Evolutionary conservation across 192 early-diverging fungal genomes (phyloP).

Genomic region (Oehlia diaphana): DNA sequence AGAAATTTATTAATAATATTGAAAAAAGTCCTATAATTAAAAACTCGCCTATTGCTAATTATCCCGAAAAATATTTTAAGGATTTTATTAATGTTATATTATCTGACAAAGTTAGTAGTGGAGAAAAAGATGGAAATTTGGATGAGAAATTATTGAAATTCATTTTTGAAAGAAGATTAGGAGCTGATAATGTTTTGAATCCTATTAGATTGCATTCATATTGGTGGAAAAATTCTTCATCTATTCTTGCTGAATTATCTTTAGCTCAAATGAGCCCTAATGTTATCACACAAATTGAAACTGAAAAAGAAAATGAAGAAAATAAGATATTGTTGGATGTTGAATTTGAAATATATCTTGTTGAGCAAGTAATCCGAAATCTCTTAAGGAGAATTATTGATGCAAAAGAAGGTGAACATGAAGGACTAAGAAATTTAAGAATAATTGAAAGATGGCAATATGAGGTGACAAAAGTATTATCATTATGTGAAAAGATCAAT

Average conservation of each 20-base stretch:
- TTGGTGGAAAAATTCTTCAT: conserved; percentile 27
- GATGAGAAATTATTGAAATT: conserved; percentile 13
- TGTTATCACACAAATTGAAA: neutral
- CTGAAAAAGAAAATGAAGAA: neutral
- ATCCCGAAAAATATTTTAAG: conserved; percentile 21
- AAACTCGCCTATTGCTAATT: neutral
- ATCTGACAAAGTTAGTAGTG: neutral
- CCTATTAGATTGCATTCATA: conserved; percentile 18
- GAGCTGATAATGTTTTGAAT: conserved; percentile 4
- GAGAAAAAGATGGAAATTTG: neutral
- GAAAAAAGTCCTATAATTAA: neutral
- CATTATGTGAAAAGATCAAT: no score
- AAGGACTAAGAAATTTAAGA: no score
- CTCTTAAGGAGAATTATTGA: no score
- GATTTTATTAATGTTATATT: conserved; percentile 26
- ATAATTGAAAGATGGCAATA: no score
- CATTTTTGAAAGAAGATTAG: conserved; percentile 15
- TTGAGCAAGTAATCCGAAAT: no score
- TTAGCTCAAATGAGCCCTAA: conserved; percentile 4
- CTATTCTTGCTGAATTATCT: conserved; percentile 23
- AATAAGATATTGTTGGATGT: neutral
- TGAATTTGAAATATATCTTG: neutral
- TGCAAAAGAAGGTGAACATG: no score
- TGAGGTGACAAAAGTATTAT: no score
- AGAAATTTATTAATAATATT: conserved; percentile 5